A percentile compares a stretch with the other conserved stretches of the same genome.
Conservation (phyloP, 306 rosid species). For the Echinosophora koreensis region DNA sequence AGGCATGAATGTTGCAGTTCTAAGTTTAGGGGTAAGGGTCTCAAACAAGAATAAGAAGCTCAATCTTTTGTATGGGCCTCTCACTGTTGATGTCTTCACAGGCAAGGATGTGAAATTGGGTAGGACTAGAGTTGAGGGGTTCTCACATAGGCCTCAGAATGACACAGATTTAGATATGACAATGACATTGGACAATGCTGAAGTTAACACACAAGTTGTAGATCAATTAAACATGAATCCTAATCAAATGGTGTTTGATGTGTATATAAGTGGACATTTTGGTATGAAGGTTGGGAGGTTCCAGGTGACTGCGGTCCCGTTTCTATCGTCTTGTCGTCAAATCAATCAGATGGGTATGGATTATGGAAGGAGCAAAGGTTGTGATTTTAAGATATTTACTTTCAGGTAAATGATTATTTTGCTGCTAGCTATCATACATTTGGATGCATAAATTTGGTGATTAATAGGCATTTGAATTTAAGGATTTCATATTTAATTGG, state of each 20-base stretch:
- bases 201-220: conserved; percentile 8
- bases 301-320: background rate
- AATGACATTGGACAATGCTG: background rate
- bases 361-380: conserved; percentile 22
- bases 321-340: conserved; percentile 29
- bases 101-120: conserved; percentile 23
- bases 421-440: background rate
- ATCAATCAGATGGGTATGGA: conserved; percentile 34
- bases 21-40: conserved; percentile 25
- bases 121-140: background rate
- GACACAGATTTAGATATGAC: conserved; percentile 22
- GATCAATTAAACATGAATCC: background rate
- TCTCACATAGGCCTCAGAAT: conserved; percentile 38
- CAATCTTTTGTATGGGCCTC: conserved; percentile 29
- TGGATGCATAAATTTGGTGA: background rate
- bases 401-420: background rate
- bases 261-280: conserved; percentile 31
- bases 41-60: conserved; percentile 48
- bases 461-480: too few species aligned
- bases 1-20: background rate
- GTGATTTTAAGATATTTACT: conserved; percentile 4
- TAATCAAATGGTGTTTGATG: conserved; percentile 29
- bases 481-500: too few species aligned
- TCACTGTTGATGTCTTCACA: conserved; percentile 11
- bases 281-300: conserved; percentile 28